These are phyloP conservation scores for Pisolithus marmoratus DNA, from an alignment of 768 basidiomycete species.

Conservation along the genomic window DNA sequence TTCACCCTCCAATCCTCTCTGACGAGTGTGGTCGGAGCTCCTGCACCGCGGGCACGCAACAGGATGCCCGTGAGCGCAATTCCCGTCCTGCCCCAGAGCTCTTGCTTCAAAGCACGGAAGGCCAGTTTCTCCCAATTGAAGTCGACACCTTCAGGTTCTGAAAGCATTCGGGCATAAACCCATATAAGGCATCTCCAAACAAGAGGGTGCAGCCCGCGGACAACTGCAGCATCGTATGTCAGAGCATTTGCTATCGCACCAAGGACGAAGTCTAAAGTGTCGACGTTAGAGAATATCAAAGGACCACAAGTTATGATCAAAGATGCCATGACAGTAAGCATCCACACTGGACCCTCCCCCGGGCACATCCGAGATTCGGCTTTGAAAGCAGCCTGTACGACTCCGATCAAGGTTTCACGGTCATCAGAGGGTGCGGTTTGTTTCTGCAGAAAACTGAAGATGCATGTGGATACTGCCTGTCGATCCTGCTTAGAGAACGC, in stretches of 20 bases:
- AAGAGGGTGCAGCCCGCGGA: constrained; percentile 36
- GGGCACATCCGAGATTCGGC: constrained; percentile 13
- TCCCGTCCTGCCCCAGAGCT: constrained; percentile 41
- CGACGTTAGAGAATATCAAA: constrained; percentile 36
- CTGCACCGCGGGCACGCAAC: constrained; percentile 18
- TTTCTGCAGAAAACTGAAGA: constrained; percentile 22
- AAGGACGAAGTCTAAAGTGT: constrained; percentile 34
- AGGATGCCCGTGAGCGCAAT: constrained; percentile 36
- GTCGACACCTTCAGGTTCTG: constrained; percentile 11
- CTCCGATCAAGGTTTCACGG: constrained; percentile 15
- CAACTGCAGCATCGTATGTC: constrained; percentile 28
- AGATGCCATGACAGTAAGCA: constrained; percentile 37
- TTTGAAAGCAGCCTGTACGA: constrained; percentile 26
- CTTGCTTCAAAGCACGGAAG: constrained; percentile 42
- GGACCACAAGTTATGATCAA: constrained; percentile 43
- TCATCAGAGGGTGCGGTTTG: constrained; percentile 2
- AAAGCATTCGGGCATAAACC: constrained; percentile 42
- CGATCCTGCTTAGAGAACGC: constrained; percentile 23
- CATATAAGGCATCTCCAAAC: constrained; percentile 55
- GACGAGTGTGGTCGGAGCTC: neutral
- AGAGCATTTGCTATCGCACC: constrained; percentile 29
- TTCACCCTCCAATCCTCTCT: constrained; percentile 21
- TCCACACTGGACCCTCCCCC: constrained; percentile 37
- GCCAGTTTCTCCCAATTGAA: constrained; percentile 29
- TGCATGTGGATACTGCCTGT: constrained; percentile 17